Percentiles rank a stretch among this genome's conserved stretches.
Evolutionary conservation across 768 basidiomycete species (phyloP).

Genomic region (Dacryopinax primogenitus): DNA sequence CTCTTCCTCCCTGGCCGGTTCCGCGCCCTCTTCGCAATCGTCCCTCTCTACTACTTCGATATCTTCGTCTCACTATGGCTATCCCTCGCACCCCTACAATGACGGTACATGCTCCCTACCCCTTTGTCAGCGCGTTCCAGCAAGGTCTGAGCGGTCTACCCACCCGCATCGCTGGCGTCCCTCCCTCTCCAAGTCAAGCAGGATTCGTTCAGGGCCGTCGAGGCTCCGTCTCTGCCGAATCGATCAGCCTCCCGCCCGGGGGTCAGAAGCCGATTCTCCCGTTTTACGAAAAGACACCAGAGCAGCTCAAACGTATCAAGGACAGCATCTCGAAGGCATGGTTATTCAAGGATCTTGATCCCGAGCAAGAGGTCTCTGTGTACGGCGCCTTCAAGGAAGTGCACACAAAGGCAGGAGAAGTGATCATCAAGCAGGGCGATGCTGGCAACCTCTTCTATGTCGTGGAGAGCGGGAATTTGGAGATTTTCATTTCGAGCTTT

Average conservation of each 20-base stretch:
- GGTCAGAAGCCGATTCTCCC: slow-evolving; percentile 38
- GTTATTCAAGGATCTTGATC: slow-evolving; percentile 90
- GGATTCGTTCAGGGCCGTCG: slow-evolving; percentile 44
- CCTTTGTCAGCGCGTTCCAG: neutral
- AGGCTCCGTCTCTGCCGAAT: slow-evolving; percentile 91
- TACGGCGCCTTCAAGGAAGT: slow-evolving; percentile 92
- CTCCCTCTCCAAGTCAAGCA: neutral
- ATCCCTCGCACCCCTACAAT: neutral
- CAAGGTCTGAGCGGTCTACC: neutral
- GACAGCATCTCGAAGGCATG: slow-evolving; percentile 78
- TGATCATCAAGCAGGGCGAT: slow-evolving; percentile 95
- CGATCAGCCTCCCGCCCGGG: slow-evolving; percentile 53
- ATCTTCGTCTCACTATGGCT: neutral
- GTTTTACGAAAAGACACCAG: slow-evolving; percentile 59
- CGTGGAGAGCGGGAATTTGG: slow-evolving; percentile 60
- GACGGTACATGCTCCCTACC: neutral
- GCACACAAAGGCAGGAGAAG: slow-evolving; percentile 52
- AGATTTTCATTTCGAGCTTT: slow-evolving; percentile 15
- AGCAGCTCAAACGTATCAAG: slow-evolving; percentile 80
- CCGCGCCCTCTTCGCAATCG: no score
- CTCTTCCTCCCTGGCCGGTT: neutral
- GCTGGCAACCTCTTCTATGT: slow-evolving; percentile 97
- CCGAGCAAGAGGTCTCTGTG: slow-evolving; percentile 87
- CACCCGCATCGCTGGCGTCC: neutral
- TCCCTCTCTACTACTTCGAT: neutral